Base-by-base conservation (phyloP, 345 rosid species). In the Acer saccharum region DNA sequence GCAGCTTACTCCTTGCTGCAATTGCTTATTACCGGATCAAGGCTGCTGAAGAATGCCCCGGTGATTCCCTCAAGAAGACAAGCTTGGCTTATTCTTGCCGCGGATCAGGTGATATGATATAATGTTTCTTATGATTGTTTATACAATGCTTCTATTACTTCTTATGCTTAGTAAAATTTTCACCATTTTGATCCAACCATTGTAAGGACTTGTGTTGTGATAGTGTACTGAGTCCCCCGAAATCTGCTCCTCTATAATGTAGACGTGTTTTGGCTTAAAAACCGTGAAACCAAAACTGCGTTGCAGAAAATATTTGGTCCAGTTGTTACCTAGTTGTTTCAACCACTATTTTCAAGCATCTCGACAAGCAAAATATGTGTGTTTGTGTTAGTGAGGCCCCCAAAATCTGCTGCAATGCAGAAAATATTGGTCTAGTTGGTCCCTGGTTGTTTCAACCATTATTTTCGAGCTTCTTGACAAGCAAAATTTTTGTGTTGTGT, bases 71-170 rank as follows among this genome's bases (percentile, higher is more conserved):
- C 98, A 2, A 82, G 86, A 82, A 87, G 50, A 73, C 90, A 90
- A 81, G 93, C 90, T n/a, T 93, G 99, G 98, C 78, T 95, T 46
- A n/a, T 84, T 70, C 86, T 95, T 76, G 92, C 90, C 14, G 89
- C 76, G 9, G 98, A 95, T 84, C 98, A 95, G 97, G 97, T 94
- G 81, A 66, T 35, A 9, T 41, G 46, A 11, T 9, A 4, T 17
- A 17, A 52, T 4, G 41, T 52, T 52, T 27, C 50, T 25, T 50
- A 50, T 27, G 60, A 48, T 50, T 12, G 17, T 11, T 11, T 50
- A 50, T 50, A 50, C 17, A 3, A 0, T 7, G 46, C 46, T 43
- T 43, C 10, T 43, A 43, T 6, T 0, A 43, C 46, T 43, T 6
- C 46, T 7, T 43, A 43, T 43, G 46, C 46, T 43, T 9, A 1